Evolutionary conservation across 163 green algal genomes (phyloP), one percentile per base, ranked within the genome.

Genomic region (Scenedesmus sp.): DNA sequence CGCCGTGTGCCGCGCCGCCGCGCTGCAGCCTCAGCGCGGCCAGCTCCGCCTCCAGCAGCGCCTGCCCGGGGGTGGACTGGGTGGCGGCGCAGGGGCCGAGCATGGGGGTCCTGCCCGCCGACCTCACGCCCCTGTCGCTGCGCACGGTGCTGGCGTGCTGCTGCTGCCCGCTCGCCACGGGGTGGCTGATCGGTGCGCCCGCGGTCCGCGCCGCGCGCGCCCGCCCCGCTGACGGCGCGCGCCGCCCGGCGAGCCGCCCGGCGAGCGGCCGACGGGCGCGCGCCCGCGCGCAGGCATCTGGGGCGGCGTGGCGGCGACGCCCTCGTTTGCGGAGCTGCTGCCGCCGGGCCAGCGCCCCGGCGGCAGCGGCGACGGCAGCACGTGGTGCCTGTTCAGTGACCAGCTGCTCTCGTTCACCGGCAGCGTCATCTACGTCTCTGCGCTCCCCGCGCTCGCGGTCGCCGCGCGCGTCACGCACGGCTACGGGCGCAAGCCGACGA

Each of bases 371-470:
- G 39, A 24, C 54, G 39, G 56, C 56, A 44, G 28, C 18, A 24
- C n/a, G 13, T 69, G 51, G 33, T 69, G 60, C 60, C 42, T 69
- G 29, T 69, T 26, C 17, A 29, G 28, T 20, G 60, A 69, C 20
- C 60, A 50, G 20, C 36, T 69, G 15, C 60, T 69, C 3, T 69
- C 60, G 13, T n/a, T 69, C 20, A 51, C 18, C 4, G 34, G 22
- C 34, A 69, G 60, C 60, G 44, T 69, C 60, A 69, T 69, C 33
- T 69, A 69, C 22, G 33, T 69, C 29, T 29, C 60, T n/a, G 60
- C 60, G 4, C 60, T 69, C 2, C 60, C 60, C 10, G 60, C 60
- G 1, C 34, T 69, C 2, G 36, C 60, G 4, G 31, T 51, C 24
- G 60, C 60, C 20, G 60, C 60, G 6, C 60, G 60, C 18, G 15